Base-by-base conservation (phyloP, 371 early-diverging fungal genomes). In the Umbelopsis sp. region DNA sequence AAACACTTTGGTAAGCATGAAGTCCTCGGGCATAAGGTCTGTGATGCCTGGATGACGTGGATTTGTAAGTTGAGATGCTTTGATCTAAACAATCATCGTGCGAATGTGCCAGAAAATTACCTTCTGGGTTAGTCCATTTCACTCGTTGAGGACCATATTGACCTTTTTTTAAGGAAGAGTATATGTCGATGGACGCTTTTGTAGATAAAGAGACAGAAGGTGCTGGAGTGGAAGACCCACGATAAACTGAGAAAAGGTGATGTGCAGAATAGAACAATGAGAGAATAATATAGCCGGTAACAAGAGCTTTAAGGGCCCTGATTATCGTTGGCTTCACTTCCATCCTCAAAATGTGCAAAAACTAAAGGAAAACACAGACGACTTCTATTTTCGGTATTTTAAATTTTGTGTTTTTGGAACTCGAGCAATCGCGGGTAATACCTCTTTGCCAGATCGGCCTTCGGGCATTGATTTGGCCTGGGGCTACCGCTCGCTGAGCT, bases 1-100 rank as follows among this genome's bases (percentile, higher is more conserved):
- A 70, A 86, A 90, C 4, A 87, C 78, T 69, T 90, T 90, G 48
- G 83, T 81, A 71, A 88, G 72, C 50, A 87, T 73, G 53, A 85
- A 83, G 22, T 82, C 79, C 63, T 87, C 87, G 4, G 82, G 67
- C 63, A 77, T 77, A 16, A 74, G 52, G 46, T 75, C 73, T n/a
- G 63, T 64, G 38, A 57, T 71, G 44, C 63, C 72, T 67, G 57
- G 32, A 29, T 50, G 14, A 9, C n/a, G 24, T 29, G 38, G 57
- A 67, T 29, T 29, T 29, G 68, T 37, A 35, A 35, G 11, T 14
- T 24, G 6, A 8, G n/a, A 44, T 52, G n/a, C 44, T 24, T 29
- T 51, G 52, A 70, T 24, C 44, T 63, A 18, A 44, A 12, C 29
- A 29, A 44, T n/a, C 44, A 50, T 45, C 62, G 48, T 16, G 53